Conservation (phyloP, 202 grass and related monocot species). For the Musa balbisiana region DNA sequence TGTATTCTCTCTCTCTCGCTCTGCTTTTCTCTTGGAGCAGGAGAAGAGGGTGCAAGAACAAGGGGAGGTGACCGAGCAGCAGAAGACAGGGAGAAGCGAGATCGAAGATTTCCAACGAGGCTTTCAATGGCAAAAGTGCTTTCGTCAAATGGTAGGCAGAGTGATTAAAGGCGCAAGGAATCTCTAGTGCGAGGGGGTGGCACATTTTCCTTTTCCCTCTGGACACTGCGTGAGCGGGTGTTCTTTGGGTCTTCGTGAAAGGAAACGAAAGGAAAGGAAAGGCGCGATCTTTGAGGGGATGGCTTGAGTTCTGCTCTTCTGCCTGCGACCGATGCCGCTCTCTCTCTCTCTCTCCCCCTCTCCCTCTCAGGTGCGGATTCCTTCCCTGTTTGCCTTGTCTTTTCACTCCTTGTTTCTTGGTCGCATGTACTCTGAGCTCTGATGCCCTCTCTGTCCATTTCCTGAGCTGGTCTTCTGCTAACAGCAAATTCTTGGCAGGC, state of each 20-base stretch:
- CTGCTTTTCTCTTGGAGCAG: neutral
- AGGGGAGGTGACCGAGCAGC: neutral
- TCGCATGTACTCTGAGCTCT: neutral
- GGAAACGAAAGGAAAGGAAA: neutral
- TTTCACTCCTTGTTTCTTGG: neutral
- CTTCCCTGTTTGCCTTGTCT: conserved; percentile 4
- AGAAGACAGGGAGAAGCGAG: neutral
- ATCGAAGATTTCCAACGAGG: neutral
- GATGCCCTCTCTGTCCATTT: neutral
- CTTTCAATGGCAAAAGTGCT: conserved; percentile 4
- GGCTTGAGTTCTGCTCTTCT: conserved; percentile 2
- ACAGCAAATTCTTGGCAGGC: neutral
- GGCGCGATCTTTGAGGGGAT: conserved; percentile 9
- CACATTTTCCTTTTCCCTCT: neutral
- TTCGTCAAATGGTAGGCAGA: neutral
- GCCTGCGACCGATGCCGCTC: neutral
- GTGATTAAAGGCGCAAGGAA: conserved; percentile 6
- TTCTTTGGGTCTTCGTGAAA: neutral
- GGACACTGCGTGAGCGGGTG: neutral
- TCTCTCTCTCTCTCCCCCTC: neutral
- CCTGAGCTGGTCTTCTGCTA: too few species aligned
- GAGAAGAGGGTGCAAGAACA: neutral
- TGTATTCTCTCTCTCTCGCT: neutral
- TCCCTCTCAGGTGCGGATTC: neutral
- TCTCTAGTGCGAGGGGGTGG: neutral